phyloP scores from a whole-genome alignment of 2,329 filamentous ascomycete species.

The Cercospora berteroae region DNA sequence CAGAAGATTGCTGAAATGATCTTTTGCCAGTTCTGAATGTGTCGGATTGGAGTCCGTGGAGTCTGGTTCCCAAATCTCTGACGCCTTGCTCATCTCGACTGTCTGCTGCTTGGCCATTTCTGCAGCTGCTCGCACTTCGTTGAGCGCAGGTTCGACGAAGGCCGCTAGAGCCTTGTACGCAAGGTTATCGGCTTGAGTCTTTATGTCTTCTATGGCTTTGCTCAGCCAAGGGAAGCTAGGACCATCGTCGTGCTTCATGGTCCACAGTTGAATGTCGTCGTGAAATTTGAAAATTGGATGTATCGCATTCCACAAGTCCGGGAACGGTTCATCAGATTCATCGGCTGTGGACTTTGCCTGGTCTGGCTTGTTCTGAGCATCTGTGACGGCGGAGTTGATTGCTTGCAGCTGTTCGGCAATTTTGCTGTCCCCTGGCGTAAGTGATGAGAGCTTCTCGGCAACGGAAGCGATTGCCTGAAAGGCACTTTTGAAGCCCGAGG shows the following conservation, averaged over 20 bases:
- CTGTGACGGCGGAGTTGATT: background rate
- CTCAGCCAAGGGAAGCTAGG: conserved; percentile 4
- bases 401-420: background rate
- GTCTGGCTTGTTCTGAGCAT: background rate
- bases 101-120: conserved; percentile 64
- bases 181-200: conserved; percentile 3
- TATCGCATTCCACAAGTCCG: conserved; percentile 67
- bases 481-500: background rate
- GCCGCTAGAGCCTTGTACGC: conserved; percentile 1
- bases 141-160: conserved; percentile 80
- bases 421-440: background rate
- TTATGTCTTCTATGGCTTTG: conserved; percentile 9
- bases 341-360: background rate
- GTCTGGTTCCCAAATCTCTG: conserved; percentile 41
- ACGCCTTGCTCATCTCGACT: background rate
- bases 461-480: background rate
- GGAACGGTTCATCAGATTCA: background rate
- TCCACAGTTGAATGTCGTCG: conserved; percentile 68
- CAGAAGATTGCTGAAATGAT: conserved; percentile 80
- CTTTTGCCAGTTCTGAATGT: conserved; percentile 79
- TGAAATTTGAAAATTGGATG: conserved; percentile 88
- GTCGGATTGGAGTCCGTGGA: conserved; percentile 82
- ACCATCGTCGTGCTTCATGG: background rate
- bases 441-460: background rate
- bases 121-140: conserved; percentile 72